Evolutionary conservation across 2,329 filamentous ascomycete genomes (phyloP).

Genomic region (Juglanconis juglandina): DNA sequence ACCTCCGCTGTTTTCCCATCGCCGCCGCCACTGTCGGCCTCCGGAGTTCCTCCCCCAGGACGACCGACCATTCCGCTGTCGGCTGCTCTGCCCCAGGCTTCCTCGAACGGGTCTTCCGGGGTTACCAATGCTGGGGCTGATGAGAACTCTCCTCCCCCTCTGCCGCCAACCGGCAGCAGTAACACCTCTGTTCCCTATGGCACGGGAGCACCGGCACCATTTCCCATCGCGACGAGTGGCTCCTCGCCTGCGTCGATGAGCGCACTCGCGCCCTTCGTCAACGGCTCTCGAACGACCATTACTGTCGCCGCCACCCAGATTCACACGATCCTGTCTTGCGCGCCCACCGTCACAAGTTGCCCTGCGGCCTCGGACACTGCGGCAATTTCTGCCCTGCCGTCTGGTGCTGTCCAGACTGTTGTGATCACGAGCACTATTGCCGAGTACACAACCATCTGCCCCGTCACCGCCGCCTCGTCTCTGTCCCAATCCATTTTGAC

Average conservation of each 20-base stretch:
- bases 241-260: background rate
- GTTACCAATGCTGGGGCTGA: background rate
- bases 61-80: too few relatives aligned
- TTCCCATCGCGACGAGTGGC: too few relatives aligned
- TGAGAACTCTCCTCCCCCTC: background rate
- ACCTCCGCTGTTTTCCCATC: background rate
- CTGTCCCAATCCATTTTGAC: slow-evolving; percentile 3
- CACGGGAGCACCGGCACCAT: too few relatives aligned
- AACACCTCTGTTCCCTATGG: too few relatives aligned
- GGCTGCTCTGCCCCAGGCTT: too few relatives aligned
- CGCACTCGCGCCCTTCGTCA: background rate
- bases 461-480: background rate
- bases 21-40: background rate
- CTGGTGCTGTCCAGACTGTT: slow-evolving; percentile 1
- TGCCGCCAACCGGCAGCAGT: background rate
- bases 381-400: slow-evolving; percentile 2
- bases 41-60: background rate
- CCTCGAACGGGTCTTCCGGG: background rate
- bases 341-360: slow-evolving; percentile 7
- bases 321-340: slow-evolving; percentile 3
- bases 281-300: slow-evolving; percentile 3
- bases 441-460: slow-evolving; percentile 11
- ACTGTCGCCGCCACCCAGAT: slow-evolving; percentile 1
- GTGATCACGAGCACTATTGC: slow-evolving; percentile 1
- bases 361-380: background rate